Evolutionary conservation across 129 eudicot genomes (phyloP).

Genomic region (Helichrysum umbraculigerum): DNA sequence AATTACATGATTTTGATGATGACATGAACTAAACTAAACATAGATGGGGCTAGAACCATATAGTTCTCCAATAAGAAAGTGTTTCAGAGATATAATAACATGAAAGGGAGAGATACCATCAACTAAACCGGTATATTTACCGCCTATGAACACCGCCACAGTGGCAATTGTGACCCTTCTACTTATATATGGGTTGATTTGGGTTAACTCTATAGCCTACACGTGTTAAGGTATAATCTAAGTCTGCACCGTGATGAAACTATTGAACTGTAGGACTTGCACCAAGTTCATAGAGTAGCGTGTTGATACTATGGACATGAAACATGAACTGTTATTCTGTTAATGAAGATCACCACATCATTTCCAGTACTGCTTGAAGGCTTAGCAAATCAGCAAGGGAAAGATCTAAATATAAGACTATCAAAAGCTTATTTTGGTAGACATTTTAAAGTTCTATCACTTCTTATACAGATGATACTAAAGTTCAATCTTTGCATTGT

Average conservation of each 20-base stretch:
- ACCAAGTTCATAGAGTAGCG: constrained; percentile 60
- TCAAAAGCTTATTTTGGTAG: constrained; percentile 25
- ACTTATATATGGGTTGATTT: neutral
- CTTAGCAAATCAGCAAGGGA: neutral
- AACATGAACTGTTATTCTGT: constrained; percentile 45
- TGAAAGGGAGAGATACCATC: constrained; percentile 50
- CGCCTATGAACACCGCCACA: constrained; percentile 60
- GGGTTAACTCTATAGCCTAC: constrained; percentile 40
- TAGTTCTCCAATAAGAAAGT: constrained; percentile 30
- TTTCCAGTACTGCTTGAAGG: neutral
- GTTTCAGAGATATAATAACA: constrained; percentile 50
- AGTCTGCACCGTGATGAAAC: constrained; percentile 47
- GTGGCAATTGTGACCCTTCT: neutral
- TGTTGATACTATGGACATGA: constrained; percentile 73
- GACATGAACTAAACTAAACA: constrained; percentile 17
- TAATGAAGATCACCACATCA: constrained; percentile 71
- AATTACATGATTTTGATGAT: constrained; percentile 9
- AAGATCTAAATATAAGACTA: neutral
- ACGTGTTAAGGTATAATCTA: constrained; percentile 49
- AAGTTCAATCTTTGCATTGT: neutral
- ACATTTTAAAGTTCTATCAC: constrained; percentile 24
- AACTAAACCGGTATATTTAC: constrained; percentile 53
- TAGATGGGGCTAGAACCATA: constrained; percentile 29
- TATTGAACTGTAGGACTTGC: constrained; percentile 65
- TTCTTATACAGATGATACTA: constrained; percentile 33